Conservation (phyloP, 2,329 filamentous ascomycete genomes). For the Colletotrichum sidae region DNA sequence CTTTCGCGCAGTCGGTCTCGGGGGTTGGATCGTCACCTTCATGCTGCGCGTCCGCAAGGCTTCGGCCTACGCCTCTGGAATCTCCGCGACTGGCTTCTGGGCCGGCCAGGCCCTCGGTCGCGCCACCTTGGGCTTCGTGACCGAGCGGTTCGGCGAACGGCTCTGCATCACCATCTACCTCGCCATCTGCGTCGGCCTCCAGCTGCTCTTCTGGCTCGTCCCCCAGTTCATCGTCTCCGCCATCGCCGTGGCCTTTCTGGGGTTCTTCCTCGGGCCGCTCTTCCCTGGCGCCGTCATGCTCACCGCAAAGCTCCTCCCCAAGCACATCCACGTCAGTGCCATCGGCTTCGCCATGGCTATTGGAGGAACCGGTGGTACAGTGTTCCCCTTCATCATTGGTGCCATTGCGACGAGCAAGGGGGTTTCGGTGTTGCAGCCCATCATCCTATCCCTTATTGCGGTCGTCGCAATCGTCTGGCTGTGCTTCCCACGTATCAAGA, state of each 20-base stretch:
- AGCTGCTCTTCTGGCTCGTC: constrained; percentile 70
- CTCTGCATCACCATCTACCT: constrained; percentile 71
- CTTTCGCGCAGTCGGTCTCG: constrained; percentile 64
- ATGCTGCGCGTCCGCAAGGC: constrained; percentile 79
- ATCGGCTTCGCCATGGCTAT: constrained; percentile 82
- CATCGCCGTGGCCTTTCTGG: constrained; percentile 74
- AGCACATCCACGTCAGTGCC: constrained; percentile 75
- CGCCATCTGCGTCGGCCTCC: constrained; percentile 66
- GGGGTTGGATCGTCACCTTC: constrained; percentile 84
- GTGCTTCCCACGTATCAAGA: constrained; percentile 49
- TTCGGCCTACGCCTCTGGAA: constrained; percentile 74
- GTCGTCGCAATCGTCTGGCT: constrained; percentile 50
- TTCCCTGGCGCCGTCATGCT: constrained; percentile 80
- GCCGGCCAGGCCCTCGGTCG: constrained; percentile 79
- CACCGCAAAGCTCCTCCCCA: constrained; percentile 76
- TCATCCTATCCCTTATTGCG: constrained; percentile 57
- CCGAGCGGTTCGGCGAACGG: constrained; percentile 75
- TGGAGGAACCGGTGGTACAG: constrained; percentile 75
- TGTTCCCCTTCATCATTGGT: constrained; percentile 71
- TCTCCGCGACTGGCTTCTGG: constrained; percentile 82
- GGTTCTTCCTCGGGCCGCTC: constrained; percentile 80
- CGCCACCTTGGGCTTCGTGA: constrained; percentile 76
- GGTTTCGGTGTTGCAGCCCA: constrained; percentile 62
- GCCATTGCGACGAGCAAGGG: constrained; percentile 67
- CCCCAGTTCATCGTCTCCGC: constrained; percentile 69